Percentiles rank a stretch among this genome's conserved stretches.
phyloP scores from a whole-genome alignment of 768 basidiomycete species.

The Podaxis sp. region DNA sequence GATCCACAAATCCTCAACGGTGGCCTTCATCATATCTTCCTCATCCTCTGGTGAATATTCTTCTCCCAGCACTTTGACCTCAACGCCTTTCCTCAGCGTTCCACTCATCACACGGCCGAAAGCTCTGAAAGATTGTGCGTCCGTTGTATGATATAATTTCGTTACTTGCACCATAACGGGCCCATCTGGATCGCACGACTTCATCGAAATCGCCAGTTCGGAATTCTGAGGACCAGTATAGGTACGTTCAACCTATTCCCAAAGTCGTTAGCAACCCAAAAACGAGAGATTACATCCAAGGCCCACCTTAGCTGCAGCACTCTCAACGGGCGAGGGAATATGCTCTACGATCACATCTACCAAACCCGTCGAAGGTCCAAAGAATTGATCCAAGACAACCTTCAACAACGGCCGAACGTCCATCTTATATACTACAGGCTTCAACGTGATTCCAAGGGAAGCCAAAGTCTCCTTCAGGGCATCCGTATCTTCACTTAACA shows the following conservation, averaged over 20 bases:
- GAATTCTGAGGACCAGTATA: constrained; percentile 90
- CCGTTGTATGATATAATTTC: constrained; percentile 95
- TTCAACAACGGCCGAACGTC: constrained; percentile 94
- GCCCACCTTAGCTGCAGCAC: constrained; percentile 58
- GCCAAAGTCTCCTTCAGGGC: constrained; percentile 76
- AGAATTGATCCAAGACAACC: constrained; percentile 93
- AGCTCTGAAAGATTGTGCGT: constrained; percentile 95
- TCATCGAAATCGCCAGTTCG: constrained; percentile 77
- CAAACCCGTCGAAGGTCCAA: constrained; percentile 85
- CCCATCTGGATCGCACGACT: constrained; percentile 77
- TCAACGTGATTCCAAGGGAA: constrained; percentile 79
- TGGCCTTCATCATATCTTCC: constrained; percentile 91
- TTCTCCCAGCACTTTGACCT: constrained; percentile 95
- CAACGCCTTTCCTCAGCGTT: constrained; percentile 78
- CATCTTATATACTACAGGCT: constrained; percentile 97
- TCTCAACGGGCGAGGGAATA: constrained; percentile 78
- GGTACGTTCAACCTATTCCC: constrained; percentile 67
- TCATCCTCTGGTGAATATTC: constrained; percentile 99
- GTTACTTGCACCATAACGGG: constrained; percentile 92
- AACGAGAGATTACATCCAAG: neutral
- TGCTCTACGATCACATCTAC: constrained; percentile 91
- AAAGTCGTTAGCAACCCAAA: neutral
- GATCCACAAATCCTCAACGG: constrained; percentile 87
- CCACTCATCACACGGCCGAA: constrained; percentile 95
- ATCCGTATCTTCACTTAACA: constrained; percentile 93